These are phyloP conservation scores for Auriculariales sp. DNA, from an alignment of 768 basidiomycete genomes.

Conservation along the genomic window DNA sequence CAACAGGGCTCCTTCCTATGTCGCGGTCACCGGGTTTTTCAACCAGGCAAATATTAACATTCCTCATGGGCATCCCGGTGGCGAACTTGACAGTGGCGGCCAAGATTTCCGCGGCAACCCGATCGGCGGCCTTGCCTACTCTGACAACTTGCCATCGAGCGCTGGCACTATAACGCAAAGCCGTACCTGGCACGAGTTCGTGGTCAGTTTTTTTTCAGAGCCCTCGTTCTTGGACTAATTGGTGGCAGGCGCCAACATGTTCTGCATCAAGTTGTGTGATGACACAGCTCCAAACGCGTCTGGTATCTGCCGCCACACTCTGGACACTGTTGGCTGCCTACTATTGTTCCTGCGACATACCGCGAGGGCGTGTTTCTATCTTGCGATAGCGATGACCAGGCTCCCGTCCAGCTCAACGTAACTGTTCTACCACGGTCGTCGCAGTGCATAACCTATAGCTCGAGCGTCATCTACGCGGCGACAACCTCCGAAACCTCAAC, in stretches of 20 bases:
- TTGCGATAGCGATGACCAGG: constrained; percentile 54
- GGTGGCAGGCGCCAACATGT: constrained; percentile 50
- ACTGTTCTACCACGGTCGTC: constrained; percentile 22
- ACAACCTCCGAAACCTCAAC: too few species aligned
- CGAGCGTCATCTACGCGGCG: too few species aligned
- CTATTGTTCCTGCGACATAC: constrained; percentile 60
- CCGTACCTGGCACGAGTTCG: constrained; percentile 43
- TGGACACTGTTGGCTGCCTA: constrained; percentile 40
- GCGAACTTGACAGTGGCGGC: constrained; percentile 32
- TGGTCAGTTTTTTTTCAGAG: constrained; percentile 10
- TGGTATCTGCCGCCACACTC: constrained; percentile 54
- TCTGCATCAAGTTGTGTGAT: constrained; percentile 67
- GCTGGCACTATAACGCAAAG: constrained; percentile 18
- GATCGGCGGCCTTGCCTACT: constrained; percentile 35
- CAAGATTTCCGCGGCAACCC: constrained; percentile 19
- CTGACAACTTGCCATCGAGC: constrained; percentile 34
- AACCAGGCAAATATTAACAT: constrained; percentile 49
- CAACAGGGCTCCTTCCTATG: constrained; percentile 42
- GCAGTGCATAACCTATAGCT: too few species aligned
- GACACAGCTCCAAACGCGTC: constrained; percentile 33
- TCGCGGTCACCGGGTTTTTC: constrained; percentile 47
- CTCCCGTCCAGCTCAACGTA: constrained; percentile 6
- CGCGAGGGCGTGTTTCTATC: constrained; percentile 42
- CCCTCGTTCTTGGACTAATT: constrained; percentile 8
- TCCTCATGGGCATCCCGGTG: constrained; percentile 40